Evolutionary conservation across 2,329 filamentous ascomycete genomes (phyloP).

Genomic region (Colletotrichum acutatum): DNA sequence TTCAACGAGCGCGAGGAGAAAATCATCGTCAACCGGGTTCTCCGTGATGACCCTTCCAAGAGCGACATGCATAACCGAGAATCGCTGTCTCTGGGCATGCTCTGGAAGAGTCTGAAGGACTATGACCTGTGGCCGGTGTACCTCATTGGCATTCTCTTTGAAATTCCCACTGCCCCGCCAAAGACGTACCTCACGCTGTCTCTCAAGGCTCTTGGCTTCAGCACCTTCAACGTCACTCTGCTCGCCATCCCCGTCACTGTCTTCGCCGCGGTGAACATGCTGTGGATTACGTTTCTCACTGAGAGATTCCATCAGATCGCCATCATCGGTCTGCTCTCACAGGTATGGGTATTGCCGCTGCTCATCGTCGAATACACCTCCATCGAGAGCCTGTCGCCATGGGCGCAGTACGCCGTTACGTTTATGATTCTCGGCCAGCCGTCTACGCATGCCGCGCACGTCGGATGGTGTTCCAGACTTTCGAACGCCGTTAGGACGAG

Average conservation of each 20-base stretch:
- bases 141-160: conserved; percentile 48
- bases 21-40: conserved; percentile 70
- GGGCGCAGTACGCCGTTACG: conserved; percentile 58
- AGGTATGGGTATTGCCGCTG: conserved; percentile 64
- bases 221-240: conserved; percentile 64
- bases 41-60: conserved; percentile 40
- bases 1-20: conserved; percentile 70
- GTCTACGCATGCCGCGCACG: conserved; percentile 57
- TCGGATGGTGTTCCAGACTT: conserved; percentile 71
- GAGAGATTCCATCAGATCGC: conserved; percentile 54
- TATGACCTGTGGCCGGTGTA: conserved; percentile 68
- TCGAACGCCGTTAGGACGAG: conserved; percentile 70
- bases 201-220: conserved; percentile 59
- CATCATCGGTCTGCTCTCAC: conserved; percentile 40
- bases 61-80: conserved; percentile 66
- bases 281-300: conserved; percentile 43
- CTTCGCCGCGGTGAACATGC: not conserved
- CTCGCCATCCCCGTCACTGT: conserved; percentile 54
- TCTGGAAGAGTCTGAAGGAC: conserved; percentile 60
- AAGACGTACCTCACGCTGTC: conserved; percentile 60
- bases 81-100: conserved; percentile 55
- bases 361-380: conserved; percentile 56
- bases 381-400: conserved; percentile 44
- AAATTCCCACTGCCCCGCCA: conserved; percentile 41
- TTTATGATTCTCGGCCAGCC: conserved; percentile 59